Percentiles rank a stretch among this genome's conserved stretches.
Conservation (phyloP, 176 grass and related monocot genomes). For the Hsuehochloa calcarea region DNA sequence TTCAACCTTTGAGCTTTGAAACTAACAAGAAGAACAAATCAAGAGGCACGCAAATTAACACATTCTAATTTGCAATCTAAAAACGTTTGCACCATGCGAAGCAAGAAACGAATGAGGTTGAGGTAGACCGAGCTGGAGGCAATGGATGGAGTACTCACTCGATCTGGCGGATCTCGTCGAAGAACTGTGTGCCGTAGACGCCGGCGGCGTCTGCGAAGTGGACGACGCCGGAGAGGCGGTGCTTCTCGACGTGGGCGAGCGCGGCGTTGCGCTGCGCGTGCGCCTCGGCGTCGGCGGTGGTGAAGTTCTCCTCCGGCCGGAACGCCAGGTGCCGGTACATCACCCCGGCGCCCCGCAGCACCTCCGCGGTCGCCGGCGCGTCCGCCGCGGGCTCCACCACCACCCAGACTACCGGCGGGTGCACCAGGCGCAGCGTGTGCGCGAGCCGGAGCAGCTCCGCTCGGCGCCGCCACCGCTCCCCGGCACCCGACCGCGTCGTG, state of each 20-base stretch:
- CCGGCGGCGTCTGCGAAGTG: slow-evolving; percentile 73
- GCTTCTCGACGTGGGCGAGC: slow-evolving; percentile 86
- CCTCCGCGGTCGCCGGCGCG: slow-evolving; percentile 53
- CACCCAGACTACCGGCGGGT: slow-evolving; percentile 78
- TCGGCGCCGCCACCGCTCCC: slow-evolving; percentile 39
- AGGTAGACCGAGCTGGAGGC: background rate
- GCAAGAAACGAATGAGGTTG: background rate
- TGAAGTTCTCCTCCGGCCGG: slow-evolving; percentile 81
- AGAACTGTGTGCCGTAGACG: slow-evolving; percentile 69
- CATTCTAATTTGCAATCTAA: slow-evolving; percentile 28
- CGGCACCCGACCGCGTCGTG: slow-evolving; percentile 56
- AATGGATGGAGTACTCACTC: slow-evolving; percentile 52
- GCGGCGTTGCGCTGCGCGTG: slow-evolving; percentile 92
- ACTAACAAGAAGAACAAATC: background rate
- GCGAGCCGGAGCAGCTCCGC: slow-evolving; percentile 63
- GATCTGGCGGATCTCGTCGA: slow-evolving; percentile 86
- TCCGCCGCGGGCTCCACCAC: slow-evolving; percentile 70
- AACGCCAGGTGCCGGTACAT: slow-evolving; percentile 95
- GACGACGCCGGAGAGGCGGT: slow-evolving; percentile 66
- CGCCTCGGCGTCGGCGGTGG: slow-evolving; percentile 52
- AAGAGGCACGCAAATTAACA: background rate
- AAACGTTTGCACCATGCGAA: background rate
- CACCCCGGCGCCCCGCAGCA: slow-evolving; percentile 74
- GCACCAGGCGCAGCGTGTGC: slow-evolving; percentile 68
- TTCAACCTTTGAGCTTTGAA: slow-evolving; percentile 3